phyloP scores from a whole-genome alignment of 106 monocot species.

The Dioscorea alata region DNA sequence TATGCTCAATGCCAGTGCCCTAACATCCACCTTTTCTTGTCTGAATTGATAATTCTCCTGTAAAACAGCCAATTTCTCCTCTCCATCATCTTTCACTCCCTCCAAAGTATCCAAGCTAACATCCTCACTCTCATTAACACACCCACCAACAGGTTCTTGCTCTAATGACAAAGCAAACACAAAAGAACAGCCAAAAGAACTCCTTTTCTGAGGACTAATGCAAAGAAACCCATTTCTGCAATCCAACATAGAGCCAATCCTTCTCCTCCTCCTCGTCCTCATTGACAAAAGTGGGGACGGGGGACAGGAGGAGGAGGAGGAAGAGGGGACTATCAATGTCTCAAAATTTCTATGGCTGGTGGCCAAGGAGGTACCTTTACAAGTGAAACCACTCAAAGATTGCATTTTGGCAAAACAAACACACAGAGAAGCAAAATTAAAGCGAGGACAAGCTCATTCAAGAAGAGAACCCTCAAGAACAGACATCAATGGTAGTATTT shows the following conservation, averaged over 20 bases:
- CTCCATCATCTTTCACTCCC: slow-evolving; percentile 3
- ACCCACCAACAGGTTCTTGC: slow-evolving; percentile 14
- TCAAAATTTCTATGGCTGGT: slow-evolving; percentile 24
- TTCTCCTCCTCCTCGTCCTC: slow-evolving; percentile 25
- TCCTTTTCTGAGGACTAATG: slow-evolving; percentile 9
- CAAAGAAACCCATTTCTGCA: slow-evolving; percentile 16
- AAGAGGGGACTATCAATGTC: neutral
- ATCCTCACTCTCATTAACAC: neutral
- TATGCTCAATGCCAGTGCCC: slow-evolving; percentile 43
- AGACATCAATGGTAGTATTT: neutral
- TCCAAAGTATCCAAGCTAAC: neutral
- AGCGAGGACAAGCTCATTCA: neutral
- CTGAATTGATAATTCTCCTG: neutral
- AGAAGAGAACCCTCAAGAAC: neutral
- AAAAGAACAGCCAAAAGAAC: slow-evolving; percentile 23
- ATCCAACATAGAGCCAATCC: neutral
- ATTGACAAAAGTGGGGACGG: neutral
- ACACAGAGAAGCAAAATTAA: neutral
- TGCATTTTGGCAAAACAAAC: slow-evolving; percentile 33
- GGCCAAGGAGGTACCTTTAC: slow-evolving; percentile 22
- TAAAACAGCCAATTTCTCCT: neutral
- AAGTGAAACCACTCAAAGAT: slow-evolving; percentile 33
- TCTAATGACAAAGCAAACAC: slow-evolving; percentile 30
- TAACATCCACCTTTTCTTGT: slow-evolving; percentile 47
- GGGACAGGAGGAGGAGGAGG: slow-evolving; percentile 6